Base-by-base conservation (phyloP, 192 early-diverging fungal species). In the Backusella tarrabulga region DNA sequence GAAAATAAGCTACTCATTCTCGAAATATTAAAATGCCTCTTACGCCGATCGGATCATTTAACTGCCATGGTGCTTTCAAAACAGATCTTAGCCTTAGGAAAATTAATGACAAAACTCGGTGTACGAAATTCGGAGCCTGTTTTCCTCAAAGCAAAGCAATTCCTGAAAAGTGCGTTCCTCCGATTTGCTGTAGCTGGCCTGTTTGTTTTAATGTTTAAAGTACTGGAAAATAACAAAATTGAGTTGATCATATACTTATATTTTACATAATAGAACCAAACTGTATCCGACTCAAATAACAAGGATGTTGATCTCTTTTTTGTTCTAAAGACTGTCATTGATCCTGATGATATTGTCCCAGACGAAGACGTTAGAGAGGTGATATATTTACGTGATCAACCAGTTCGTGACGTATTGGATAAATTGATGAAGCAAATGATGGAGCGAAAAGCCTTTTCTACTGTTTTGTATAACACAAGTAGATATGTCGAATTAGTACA, bases 141-240 rank as follows among this genome's bases (percentile, higher is more conserved):
- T 0, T 74, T 88, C 41, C 72, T 85, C 19, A 83, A 83, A n/a
- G 87, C 87, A 6, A 85, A 75, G 44, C 83, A 79, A 34, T 90
- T 90, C 76, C 76, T 90, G 44, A 86, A 85, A 40, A 78, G 77
- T 23, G 87, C 87, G 0, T 88, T 90, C 60, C 75, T 86, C 19
- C 83, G 82, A 38, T 90, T 90, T 76, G 84, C 88, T 36, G 84
- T 77, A 17, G 86, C 85, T 70, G 89, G 89, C 14, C 80, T 90
- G n/a, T 90, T 90, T 83, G 86, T 90, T 1, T 79, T 90, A 19
- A 84, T 90, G 26, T 90, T 90, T 54, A 90, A 90, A 79, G 89
- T 90, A 77, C 23, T 21, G n/a, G 4, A 34, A 34, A 6, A 41
- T 40, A 63, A 34, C 35, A 52, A 67, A 19, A 60, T 44, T 35